Percentiles rank a stretch among this genome's conserved stretches.
Conservation (phyloP, 768 basidiomycete genomes). For the Termitomyces titanicus region DNA sequence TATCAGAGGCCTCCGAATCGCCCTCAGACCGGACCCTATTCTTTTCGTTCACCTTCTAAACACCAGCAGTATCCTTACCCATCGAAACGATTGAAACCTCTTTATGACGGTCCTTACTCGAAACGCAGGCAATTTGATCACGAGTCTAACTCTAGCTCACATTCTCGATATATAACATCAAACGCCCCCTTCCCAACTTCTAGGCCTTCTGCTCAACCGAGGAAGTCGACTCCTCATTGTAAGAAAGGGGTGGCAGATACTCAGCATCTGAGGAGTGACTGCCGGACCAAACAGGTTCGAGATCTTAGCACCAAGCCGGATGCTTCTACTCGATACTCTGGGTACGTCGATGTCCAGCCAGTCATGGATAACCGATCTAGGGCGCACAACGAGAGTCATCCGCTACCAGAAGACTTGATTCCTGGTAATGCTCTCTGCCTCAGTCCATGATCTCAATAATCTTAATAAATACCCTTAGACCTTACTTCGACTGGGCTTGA, state of each 20-base stretch:
- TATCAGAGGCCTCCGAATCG: neutral
- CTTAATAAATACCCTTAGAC: neutral
- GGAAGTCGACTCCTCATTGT: neutral
- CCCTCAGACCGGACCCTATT: neutral
- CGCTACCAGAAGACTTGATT: neutral
- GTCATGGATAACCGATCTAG: neutral
- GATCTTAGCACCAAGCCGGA: conserved; percentile 3
- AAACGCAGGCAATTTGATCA: conserved; percentile 8
- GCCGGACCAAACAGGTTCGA: conserved; percentile 2
- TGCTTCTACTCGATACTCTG: neutral
- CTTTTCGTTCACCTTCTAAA: neutral
- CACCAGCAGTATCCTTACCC: neutral
- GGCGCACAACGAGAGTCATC: neutral
- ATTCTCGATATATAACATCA: neutral
- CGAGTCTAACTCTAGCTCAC: neutral
- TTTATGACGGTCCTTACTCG: neutral
- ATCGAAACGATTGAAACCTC: neutral
- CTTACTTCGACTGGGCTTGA: neutral
- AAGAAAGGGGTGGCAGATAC: conserved; percentile 7
- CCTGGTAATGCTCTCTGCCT: neutral
- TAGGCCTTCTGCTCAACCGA: neutral
- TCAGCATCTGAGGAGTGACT: conserved; percentile 1
- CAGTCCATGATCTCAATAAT: neutral
- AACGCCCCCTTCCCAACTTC: neutral
- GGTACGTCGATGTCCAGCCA: neutral